Evolutionary conservation across 768 basidiomycete species (phyloP), one percentile per base, ranked within the genome.

Genomic region (Lactarius hengduanensis): DNA sequence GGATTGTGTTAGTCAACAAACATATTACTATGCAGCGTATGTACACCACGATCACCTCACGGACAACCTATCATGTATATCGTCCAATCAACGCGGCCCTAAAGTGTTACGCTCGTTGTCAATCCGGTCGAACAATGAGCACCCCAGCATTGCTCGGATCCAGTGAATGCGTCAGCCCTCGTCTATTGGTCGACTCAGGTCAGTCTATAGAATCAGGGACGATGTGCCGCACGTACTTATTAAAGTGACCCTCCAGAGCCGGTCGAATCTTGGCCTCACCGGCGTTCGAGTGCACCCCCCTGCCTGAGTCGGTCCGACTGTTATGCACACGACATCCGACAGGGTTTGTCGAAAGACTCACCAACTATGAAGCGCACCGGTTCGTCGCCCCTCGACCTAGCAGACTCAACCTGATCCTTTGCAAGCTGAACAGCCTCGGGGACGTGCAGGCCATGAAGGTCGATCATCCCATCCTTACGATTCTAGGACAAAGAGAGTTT

Each of bases 241-340:
- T 22, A 47, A 32, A 63, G 40, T 56, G 20, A 1, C 20, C 16
- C 56, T 59, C 26, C 32, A 67, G 30, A 22, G 57, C 57, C n/a
- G 66, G 66, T 22, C 66, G 57, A 41, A 67, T 54, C 40, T 67
- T 67, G 15, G 62, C 36, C 6, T 5, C 11, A 26, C 66, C 66
- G 6, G 8, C 38, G 2, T 66, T 32, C 43, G 41, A 15, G 26
- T 67, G 66, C 30, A 30, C 4, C 5, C 66, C 66, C 28, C 40
- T 43, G 16, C 66, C 66, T 67, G 16, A 6, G 11, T 62, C 11
- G 38, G 18, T n/a, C 41, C n/a, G 40, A 18, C 11, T 22, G 26
- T 53, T n/a, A 45, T 15, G n/a, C 11, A 9, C 9, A 34, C 36
- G 11, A 36, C 6, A 38, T 4, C 22, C 4, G 4, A 22, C 22